Conservation (phyloP, 345 rosid genomes). For the Erodium maritimum region DNA sequence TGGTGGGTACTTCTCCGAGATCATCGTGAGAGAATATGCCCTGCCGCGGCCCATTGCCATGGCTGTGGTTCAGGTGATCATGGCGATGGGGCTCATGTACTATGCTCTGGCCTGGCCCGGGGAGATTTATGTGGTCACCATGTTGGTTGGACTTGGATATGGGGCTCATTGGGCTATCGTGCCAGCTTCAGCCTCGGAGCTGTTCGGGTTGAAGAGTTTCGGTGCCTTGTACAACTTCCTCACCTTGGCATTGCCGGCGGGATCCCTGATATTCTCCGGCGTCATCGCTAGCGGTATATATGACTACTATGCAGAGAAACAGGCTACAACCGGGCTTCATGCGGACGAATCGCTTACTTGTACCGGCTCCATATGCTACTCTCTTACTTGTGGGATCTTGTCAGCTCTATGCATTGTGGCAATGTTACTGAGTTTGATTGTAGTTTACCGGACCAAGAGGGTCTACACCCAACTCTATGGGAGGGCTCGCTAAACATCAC, state of each 20-base stretch:
- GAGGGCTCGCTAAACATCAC: too few species aligned
- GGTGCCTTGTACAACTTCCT: conserved; percentile 69
- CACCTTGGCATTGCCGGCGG: conserved; percentile 39
- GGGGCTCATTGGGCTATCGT: conserved; percentile 60
- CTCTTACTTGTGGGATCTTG: conserved; percentile 50
- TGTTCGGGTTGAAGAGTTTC: conserved; percentile 59
- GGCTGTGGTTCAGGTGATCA: conserved; percentile 46
- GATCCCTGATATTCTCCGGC: conserved; percentile 66
- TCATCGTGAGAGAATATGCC: conserved; percentile 43
- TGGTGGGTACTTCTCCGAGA: conserved; percentile 88
- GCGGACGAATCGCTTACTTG: conserved; percentile 35
- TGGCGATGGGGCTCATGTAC: conserved; percentile 54
- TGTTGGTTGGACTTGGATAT: conserved; percentile 46
- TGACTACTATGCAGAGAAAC: conserved; percentile 56
- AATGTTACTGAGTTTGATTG: conserved; percentile 37
- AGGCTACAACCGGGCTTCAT: conserved; percentile 22
- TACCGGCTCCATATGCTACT: conserved; percentile 47
- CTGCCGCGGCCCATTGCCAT: conserved; percentile 57
- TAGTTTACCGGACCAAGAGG: conserved; percentile 51
- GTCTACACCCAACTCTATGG: conserved; percentile 55
- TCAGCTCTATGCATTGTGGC: conserved; percentile 47
- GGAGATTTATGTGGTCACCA: conserved; percentile 48
- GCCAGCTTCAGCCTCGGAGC: conserved; percentile 56
- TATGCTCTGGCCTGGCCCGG: conserved; percentile 50
- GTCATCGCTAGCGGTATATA: conserved; percentile 64